A percentile compares a stretch with the other conserved stretches of the same genome.
These are phyloP conservation scores for Trebouxia sp. DNA, from an alignment of 139 green algal species.

Conservation along the genomic window DNA sequence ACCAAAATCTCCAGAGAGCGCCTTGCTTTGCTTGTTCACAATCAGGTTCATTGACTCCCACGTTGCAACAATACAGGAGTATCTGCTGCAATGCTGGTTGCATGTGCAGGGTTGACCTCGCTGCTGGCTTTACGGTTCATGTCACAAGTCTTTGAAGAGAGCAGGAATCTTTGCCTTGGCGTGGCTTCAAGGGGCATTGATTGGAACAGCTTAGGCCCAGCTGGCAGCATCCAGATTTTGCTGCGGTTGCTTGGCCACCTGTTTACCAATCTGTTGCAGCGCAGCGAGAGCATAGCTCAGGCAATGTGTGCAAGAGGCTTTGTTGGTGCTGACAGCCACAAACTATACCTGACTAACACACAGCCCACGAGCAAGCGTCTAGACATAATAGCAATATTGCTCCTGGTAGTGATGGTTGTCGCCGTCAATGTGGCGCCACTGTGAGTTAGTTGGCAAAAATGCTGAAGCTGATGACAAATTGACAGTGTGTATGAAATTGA, in stretches of 20 bases:
- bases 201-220: conserved; percentile 59
- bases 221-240: conserved; percentile 33
- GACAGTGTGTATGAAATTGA: too few relatives aligned
- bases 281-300: conserved; percentile 62
- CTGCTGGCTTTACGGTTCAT: conserved; percentile 88
- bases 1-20: too few relatives aligned
- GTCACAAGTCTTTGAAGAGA: conserved; percentile 85
- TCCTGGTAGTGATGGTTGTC: conserved; percentile 21
- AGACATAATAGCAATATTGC: conserved; percentile 38
- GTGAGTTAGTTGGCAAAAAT: too few relatives aligned
- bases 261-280: conserved; percentile 72
- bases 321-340: conserved; percentile 56
- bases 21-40: too few relatives aligned
- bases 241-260: conserved; percentile 51
- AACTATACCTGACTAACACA: conserved; percentile 59
- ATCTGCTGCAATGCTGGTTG: not conserved
- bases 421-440: not conserved
- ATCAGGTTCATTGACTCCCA: too few relatives aligned
- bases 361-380: conserved; percentile 41
- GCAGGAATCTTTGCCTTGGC: conserved; percentile 79
- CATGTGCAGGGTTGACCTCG: conserved; percentile 62
- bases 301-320: conserved; percentile 78
- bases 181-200: conserved; percentile 74
- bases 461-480: too few relatives aligned
- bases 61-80: too few relatives aligned